Evolutionary conservation across 2,329 filamentous ascomycete genomes (phyloP).

Genomic region (Tolypocladium capitatum): DNA sequence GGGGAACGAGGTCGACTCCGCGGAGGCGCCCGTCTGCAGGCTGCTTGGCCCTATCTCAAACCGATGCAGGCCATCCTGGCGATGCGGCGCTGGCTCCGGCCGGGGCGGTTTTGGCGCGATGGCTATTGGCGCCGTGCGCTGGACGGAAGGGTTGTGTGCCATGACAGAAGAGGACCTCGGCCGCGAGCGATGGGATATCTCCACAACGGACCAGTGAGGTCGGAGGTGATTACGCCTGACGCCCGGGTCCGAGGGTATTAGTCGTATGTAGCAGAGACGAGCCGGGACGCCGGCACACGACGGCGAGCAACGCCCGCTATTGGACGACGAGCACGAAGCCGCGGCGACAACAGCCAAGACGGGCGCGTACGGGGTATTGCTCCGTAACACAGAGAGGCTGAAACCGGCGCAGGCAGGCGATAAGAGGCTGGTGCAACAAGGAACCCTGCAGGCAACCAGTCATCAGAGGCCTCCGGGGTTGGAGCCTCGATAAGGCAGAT

Average conservation of each 20-base stretch:
- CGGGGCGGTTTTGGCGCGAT: conserved; percentile 48
- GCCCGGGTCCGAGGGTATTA: not conserved
- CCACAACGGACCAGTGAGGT: conserved; percentile 1
- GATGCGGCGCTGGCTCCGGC: conserved; percentile 26
- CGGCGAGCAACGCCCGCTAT: not conserved
- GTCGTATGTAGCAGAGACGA: not conserved
- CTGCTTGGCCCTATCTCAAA: conserved; percentile 37
- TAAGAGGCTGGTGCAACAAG: not conserved
- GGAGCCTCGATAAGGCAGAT: not conserved
- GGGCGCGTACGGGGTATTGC: not conserved
- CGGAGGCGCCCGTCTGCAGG: conserved; percentile 38
- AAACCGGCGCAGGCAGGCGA: not conserved
- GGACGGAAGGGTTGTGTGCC: conserved; percentile 38
- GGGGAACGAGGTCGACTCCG: conserved; percentile 30
- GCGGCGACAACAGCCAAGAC: not conserved
- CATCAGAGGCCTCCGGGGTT: not conserved
- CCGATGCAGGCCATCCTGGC: conserved; percentile 32
- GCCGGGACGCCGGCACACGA: not conserved
- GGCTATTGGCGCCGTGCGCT: conserved; percentile 51
- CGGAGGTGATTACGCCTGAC: not conserved
- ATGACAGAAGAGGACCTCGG: conserved; percentile 24
- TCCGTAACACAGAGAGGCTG: not conserved
- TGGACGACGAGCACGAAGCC: not conserved
- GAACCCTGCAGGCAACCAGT: not conserved
- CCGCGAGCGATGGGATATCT: conserved; percentile 6